A percentile compares a stretch with the other conserved stretches of the same genome.
phyloP scores from a whole-genome alignment of 805 yeast genomes.

The Yueomyces sp. region DNA sequence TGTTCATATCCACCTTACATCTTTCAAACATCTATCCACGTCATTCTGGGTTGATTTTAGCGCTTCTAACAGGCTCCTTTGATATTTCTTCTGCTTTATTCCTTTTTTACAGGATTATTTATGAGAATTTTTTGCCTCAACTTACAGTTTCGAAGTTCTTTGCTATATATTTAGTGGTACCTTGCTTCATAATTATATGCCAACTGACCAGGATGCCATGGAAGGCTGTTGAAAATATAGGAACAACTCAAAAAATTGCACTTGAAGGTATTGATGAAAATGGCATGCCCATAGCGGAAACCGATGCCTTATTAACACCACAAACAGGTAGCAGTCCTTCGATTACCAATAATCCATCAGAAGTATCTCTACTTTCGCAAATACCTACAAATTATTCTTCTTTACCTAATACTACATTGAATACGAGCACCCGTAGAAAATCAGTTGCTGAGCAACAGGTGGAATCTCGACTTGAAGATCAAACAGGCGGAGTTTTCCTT shows the following conservation, averaged over 20 bases:
- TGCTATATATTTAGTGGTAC: conserved; percentile 54
- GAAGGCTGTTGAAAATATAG: conserved; percentile 60
- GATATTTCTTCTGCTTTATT: conserved; percentile 88
- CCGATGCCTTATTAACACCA: background rate
- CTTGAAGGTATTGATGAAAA: conserved; percentile 65
- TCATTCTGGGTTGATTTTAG: conserved; percentile 67
- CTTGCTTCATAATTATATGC: conserved; percentile 60
- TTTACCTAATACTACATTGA: background rate
- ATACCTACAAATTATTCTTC: background rate
- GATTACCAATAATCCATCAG: conserved; percentile 8
- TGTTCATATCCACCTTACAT: conserved; percentile 81
- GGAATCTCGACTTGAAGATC: conserved; percentile 37
- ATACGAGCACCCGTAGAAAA: conserved; percentile 22
- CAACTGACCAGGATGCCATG: conserved; percentile 73
- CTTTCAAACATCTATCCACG: conserved; percentile 77
- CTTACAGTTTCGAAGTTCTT: conserved; percentile 46
- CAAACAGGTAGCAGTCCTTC: conserved; percentile 7
- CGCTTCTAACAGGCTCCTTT: conserved; percentile 84
- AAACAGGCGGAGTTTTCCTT: conserved; percentile 61
- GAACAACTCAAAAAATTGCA: conserved; percentile 50
- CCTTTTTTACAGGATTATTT: conserved; percentile 54
- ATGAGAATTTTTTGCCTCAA: conserved; percentile 26
- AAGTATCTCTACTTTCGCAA: background rate
- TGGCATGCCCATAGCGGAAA: conserved; percentile 25
- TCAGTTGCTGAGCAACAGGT: conserved; percentile 57